Conservation (phyloP, 768 basidiomycete species). For the Tremella mesenterica region DNA sequence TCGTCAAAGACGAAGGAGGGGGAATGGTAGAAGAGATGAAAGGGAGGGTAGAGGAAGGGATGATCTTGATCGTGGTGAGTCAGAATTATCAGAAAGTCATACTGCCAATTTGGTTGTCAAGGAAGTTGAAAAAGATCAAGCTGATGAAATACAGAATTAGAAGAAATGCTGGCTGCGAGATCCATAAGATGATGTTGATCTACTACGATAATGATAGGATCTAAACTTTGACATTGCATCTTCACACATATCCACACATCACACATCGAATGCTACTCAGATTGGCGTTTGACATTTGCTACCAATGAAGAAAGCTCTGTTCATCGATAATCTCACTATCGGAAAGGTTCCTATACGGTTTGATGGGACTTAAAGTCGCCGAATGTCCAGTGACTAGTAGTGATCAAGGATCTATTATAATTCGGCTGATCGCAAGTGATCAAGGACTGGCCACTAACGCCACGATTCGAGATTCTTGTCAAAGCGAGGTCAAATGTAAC, state of each 20-base stretch:
- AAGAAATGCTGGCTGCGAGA: slow-evolving; percentile 32
- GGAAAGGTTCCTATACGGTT: no score
- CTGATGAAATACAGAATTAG: slow-evolving; percentile 23
- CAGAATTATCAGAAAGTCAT: no score
- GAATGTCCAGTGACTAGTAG: no score
- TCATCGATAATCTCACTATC: no score
- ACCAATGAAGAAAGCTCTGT: no score
- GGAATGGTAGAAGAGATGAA: slow-evolving; percentile 1
- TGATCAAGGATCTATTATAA: no score
- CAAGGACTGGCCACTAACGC: no score
- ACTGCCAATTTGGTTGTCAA: background rate
- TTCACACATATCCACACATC: background rate
- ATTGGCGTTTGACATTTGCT: no score
- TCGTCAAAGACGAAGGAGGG: background rate
- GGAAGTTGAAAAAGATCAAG: background rate
- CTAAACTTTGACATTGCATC: background rate
- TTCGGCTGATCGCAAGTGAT: no score
- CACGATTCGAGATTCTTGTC: no score
- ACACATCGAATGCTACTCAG: slow-evolving; percentile 1
- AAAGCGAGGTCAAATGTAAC: no score
- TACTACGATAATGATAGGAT: background rate
- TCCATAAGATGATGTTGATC: background rate
- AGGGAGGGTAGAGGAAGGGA: slow-evolving; percentile 11
- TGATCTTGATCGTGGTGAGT: slow-evolving; percentile 36
- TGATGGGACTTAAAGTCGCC: no score